Conservation (phyloP, 2,329 filamentous ascomycete species). For the Fusarium sp. region DNA sequence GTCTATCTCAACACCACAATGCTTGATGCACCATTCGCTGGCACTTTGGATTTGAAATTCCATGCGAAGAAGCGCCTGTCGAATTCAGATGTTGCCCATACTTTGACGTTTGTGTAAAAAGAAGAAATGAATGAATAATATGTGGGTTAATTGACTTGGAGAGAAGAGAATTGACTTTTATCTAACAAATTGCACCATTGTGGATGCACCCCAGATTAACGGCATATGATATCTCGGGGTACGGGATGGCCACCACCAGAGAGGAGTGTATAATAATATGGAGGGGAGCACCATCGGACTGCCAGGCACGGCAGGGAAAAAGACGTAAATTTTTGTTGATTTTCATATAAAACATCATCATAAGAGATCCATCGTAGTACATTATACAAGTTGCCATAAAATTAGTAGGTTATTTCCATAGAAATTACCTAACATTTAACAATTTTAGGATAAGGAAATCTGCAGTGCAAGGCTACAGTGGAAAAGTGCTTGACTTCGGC, state of each 20-base stretch:
- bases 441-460: background rate
- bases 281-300: slow-evolving; percentile 1
- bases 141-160: no score
- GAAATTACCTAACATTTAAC: background rate
- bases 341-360: background rate
- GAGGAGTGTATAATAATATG: slow-evolving; percentile 1
- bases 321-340: background rate
- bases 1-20: no score
- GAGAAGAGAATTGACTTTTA: no score
- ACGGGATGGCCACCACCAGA: slow-evolving; percentile 22
- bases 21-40: no score
- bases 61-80: no score
- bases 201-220: slow-evolving; percentile 46
- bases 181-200: slow-evolving; percentile 30
- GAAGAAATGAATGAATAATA: background rate
- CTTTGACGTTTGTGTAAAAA: background rate
- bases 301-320: background rate
- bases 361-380: background rate
- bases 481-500: slow-evolving; percentile 5
- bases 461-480: slow-evolving; percentile 10
- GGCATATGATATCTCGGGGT: slow-evolving; percentile 30
- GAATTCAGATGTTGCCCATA: background rate
- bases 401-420: background rate
- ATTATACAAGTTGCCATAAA: no score
- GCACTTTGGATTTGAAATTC: background rate